Conservation (phyloP, 768 basidiomycete species). For the Trametes villosa region DNA sequence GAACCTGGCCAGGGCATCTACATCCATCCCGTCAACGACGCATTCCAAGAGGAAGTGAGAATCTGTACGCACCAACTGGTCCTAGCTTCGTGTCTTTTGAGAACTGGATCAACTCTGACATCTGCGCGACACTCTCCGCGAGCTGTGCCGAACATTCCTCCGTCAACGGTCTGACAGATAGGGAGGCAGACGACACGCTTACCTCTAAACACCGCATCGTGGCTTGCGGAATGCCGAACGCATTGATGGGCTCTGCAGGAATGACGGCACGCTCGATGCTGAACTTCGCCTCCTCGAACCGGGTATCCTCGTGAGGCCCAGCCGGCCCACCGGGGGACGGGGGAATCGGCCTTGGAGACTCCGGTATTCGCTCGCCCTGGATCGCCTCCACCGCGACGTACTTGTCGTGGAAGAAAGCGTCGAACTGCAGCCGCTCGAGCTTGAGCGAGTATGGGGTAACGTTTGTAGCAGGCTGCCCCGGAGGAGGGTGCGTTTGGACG, state of each 20-base stretch:
- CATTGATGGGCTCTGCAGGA: conserved; percentile 84
- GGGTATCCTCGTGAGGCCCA: conserved; percentile 52
- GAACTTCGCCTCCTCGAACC: conserved; percentile 65
- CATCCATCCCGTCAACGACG: not conserved
- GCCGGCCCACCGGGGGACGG: conserved; percentile 15
- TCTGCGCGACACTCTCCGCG: conserved; percentile 80
- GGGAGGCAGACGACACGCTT: conserved; percentile 23
- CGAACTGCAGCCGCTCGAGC: conserved; percentile 76
- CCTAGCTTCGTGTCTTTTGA: conserved; percentile 59
- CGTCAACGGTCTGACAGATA: conserved; percentile 4
- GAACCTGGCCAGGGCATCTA: conserved; percentile 49
- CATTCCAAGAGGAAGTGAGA: not conserved
- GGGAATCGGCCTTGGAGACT: conserved; percentile 39
- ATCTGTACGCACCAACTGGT: conserved; percentile 60
- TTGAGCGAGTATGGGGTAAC: conserved; percentile 46
- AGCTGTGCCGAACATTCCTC: conserved; percentile 45
- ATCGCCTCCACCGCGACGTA: conserved; percentile 70
- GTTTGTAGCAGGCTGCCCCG: conserved; percentile 15
- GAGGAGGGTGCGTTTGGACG: conserved; percentile 35
- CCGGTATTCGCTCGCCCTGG: conserved; percentile 49
- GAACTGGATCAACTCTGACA: conserved; percentile 77
- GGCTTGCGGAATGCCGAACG: conserved; percentile 86
- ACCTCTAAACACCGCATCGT: conserved; percentile 90
- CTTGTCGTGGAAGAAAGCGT: conserved; percentile 75
- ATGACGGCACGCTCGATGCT: conserved; percentile 65